Evolutionary conservation across 257 asterid genomes (phyloP).

Genomic region (Voacanga thouarsii): DNA sequence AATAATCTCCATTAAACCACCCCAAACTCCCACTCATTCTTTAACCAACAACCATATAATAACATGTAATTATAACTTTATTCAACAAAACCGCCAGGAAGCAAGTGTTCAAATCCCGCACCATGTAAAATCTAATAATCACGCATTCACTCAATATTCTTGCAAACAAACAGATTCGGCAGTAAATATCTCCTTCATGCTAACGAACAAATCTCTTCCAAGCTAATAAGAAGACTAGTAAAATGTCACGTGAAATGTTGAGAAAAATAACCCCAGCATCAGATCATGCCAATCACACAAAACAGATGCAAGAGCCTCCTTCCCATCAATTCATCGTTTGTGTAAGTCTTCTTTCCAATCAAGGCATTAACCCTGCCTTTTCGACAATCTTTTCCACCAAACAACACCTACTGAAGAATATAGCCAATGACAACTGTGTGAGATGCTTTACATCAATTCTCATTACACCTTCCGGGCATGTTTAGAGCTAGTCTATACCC

Average conservation of each 20-base stretch:
- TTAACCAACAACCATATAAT: conserved; percentile 11
- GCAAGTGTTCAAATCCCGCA: background rate
- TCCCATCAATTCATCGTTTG: background rate
- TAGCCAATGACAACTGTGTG: background rate
- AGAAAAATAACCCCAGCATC: background rate
- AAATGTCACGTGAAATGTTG: background rate
- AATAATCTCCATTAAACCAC: conserved; percentile 18
- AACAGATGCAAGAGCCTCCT: background rate
- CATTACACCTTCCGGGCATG: background rate
- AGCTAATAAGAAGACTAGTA: background rate
- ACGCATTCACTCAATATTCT: background rate
- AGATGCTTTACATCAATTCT: background rate
- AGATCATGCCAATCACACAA: conserved; percentile 1
- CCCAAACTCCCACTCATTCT: conserved; percentile 10
- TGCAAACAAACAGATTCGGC: background rate
- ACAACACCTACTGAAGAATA: background rate
- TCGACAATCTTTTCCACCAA: background rate
- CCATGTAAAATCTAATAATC: background rate
- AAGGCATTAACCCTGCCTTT: background rate
- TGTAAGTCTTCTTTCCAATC: background rate
- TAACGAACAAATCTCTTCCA: background rate
- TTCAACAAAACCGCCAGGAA: background rate
- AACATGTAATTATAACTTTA: conserved; percentile 1
- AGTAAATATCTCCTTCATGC: background rate
- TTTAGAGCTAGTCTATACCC: background rate